These are phyloP conservation scores for Neurospora tetrasperma DNA, from an alignment of 495 filamentous ascomycete species.

Conservation along the genomic window DNA sequence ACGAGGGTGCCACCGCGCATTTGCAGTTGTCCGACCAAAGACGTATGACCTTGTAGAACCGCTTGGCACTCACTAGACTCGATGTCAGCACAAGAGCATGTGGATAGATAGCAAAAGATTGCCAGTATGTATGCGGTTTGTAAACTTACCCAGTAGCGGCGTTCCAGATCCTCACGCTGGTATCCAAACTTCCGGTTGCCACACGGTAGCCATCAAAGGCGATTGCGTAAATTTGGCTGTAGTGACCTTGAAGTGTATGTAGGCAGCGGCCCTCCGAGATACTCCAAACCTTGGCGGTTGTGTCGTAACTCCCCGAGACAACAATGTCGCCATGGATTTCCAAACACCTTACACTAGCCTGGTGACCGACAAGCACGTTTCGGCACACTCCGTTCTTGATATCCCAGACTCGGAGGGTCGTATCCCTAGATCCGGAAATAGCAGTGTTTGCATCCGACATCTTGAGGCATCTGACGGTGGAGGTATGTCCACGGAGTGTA, in stretches of 20 bases:
- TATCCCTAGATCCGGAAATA: slow-evolving; percentile 93
- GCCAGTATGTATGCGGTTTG: background rate
- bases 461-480: slow-evolving; percentile 92
- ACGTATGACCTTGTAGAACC: slow-evolving; percentile 95
- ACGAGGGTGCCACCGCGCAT: slow-evolving; percentile 90
- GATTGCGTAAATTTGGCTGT: slow-evolving; percentile 98
- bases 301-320: slow-evolving; percentile 95
- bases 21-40: slow-evolving; percentile 92
- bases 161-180: slow-evolving; percentile 95
- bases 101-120: background rate
- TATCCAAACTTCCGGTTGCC: slow-evolving; percentile 95
- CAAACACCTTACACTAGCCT: slow-evolving; percentile 90
- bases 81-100: slow-evolving; percentile 10
- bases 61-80: slow-evolving; percentile 61
- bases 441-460: slow-evolving; percentile 91
- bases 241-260: slow-evolving; percentile 84
- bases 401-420: slow-evolving; percentile 92
- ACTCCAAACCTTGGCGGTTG: slow-evolving; percentile 93
- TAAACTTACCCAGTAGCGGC: slow-evolving; percentile 67
- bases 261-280: slow-evolving; percentile 88
- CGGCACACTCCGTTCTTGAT: slow-evolving; percentile 74
- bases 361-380: slow-evolving; percentile 89
- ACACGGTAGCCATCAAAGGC: slow-evolving; percentile 89
- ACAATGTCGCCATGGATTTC: slow-evolving; percentile 93
- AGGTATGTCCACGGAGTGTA: slow-evolving; percentile 85